phyloP scores from a whole-genome alignment of 2,329 filamentous ascomycete genomes.

The Verticillium nubilum region DNA sequence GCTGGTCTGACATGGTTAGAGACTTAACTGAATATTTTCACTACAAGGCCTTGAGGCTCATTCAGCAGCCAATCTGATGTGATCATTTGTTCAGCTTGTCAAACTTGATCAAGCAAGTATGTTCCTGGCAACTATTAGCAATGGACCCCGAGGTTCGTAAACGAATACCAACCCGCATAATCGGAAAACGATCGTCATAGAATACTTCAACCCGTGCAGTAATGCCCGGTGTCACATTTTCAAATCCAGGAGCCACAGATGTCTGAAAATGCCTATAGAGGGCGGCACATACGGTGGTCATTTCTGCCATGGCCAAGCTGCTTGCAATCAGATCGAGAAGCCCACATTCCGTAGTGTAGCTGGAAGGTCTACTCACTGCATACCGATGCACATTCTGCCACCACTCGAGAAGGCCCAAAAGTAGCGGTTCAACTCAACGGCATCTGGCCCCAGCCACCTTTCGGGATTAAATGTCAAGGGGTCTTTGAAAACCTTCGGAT shows the following conservation, averaged over 20 bases:
- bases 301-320: slow-evolving; percentile 12
- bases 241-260: slow-evolving; percentile 3
- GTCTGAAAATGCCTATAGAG: slow-evolving; percentile 7
- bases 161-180: neutral
- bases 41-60: too few relatives aligned
- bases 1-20: too few relatives aligned
- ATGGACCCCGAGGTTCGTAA: too few relatives aligned
- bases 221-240: slow-evolving; percentile 6
- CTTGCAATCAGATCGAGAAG: neutral
- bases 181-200: slow-evolving; percentile 5
- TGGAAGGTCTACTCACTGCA: slow-evolving; percentile 6
- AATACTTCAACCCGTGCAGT: slow-evolving; percentile 9
- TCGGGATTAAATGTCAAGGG: slow-evolving; percentile 18
- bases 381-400: slow-evolving; percentile 12
- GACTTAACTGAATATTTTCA: too few relatives aligned
- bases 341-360: neutral
- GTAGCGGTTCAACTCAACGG: slow-evolving; percentile 7
- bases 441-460: slow-evolving; percentile 16
- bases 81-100: neutral
- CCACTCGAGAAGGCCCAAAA: slow-evolving; percentile 13
- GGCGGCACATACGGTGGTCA: slow-evolving; percentile 8
- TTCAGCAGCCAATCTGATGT: too few relatives aligned
- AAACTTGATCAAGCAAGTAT: neutral
- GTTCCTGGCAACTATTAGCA: neutral
- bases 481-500: slow-evolving; percentile 16